These are phyloP conservation scores for Limtongozyma cylindracea DNA, from an alignment of 805 yeast genomes.

Conservation along the genomic window DNA sequence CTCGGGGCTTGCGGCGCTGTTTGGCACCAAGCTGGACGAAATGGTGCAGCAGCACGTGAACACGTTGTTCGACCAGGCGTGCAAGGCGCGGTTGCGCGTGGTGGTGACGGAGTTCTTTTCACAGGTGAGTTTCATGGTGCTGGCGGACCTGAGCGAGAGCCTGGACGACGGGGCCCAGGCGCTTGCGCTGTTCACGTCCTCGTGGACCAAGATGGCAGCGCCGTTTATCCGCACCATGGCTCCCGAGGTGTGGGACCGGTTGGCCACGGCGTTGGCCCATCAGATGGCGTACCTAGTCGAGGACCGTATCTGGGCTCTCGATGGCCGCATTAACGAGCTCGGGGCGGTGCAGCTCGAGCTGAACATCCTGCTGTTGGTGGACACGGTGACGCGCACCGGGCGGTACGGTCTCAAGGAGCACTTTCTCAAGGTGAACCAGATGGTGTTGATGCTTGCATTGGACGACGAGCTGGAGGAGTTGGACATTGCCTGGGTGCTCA, in stretches of 20 bases:
- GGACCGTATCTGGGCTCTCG: constrained; percentile 31
- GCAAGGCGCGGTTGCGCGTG: constrained; percentile 15
- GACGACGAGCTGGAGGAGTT: too few species aligned
- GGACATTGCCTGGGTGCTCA: too few species aligned
- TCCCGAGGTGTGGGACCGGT: constrained; percentile 19
- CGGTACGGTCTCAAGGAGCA: constrained; percentile 53
- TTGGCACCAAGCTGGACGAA: constrained; percentile 6
- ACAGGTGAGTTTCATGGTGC: constrained; percentile 7
- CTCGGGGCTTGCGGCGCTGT: constrained; percentile 11
- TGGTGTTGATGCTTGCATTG: constrained; percentile 58
- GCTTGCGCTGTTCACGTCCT: constrained; percentile 29
- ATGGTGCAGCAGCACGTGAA: constrained; percentile 12
- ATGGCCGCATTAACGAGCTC: constrained; percentile 37
- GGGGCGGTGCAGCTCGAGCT: constrained; percentile 72
- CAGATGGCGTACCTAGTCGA: constrained; percentile 5
- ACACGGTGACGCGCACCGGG: constrained; percentile 42
- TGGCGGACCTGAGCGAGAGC: constrained; percentile 11
- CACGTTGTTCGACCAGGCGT: constrained; percentile 20
- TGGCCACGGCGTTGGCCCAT: constrained; percentile 23
- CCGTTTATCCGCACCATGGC: constrained; percentile 43
- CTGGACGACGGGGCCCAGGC: too few species aligned
- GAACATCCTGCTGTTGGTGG: constrained; percentile 51
- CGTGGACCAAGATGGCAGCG: constrained; percentile 36
- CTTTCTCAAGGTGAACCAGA: constrained; percentile 63
- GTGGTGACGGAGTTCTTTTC: constrained; percentile 17